Conservation (phyloP, 768 basidiomycete genomes). For the Gymnopilus dilepis region DNA sequence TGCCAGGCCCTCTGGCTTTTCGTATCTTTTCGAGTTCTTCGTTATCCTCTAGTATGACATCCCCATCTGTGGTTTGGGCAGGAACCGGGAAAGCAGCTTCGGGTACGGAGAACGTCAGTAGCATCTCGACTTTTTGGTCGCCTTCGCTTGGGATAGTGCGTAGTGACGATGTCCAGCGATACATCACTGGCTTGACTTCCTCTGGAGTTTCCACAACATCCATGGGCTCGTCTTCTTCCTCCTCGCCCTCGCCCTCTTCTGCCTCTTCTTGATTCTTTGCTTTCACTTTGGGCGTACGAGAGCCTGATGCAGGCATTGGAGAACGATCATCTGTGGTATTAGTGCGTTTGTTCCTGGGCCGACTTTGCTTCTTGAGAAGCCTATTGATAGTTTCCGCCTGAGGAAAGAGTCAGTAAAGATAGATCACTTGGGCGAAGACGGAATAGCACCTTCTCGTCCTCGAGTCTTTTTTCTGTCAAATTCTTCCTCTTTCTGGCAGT, state of each 20-base stretch:
- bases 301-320: slow-evolving; percentile 31
- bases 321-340: slow-evolving; percentile 54
- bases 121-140: slow-evolving; percentile 43
- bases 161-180: slow-evolving; percentile 73
- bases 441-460: slow-evolving; percentile 76
- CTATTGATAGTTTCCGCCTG: slow-evolving; percentile 91
- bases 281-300: slow-evolving; percentile 32
- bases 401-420: not conserved
- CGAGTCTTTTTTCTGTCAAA: slow-evolving; percentile 80
- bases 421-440: not conserved
- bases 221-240: slow-evolving; percentile 40
- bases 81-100: slow-evolving; percentile 20
- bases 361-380: slow-evolving; percentile 83
- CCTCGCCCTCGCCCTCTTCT: slow-evolving; percentile 47
- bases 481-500: slow-evolving; percentile 83
- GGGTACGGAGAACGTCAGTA: slow-evolving; percentile 62
- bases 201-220: slow-evolving; percentile 42
- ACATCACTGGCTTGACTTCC: slow-evolving; percentile 58
- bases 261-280: slow-evolving; percentile 38
- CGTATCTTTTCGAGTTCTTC: slow-evolving; percentile 20
- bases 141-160: slow-evolving; percentile 32
- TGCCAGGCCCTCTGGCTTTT: slow-evolving; percentile 28
- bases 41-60: slow-evolving; percentile 13
- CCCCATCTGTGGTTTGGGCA: not conserved
- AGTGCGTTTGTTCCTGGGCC: slow-evolving; percentile 65